phyloP scores from a whole-genome alignment of 2,329 filamentous ascomycete genomes.

The Trichoderma simmonsii region DNA sequence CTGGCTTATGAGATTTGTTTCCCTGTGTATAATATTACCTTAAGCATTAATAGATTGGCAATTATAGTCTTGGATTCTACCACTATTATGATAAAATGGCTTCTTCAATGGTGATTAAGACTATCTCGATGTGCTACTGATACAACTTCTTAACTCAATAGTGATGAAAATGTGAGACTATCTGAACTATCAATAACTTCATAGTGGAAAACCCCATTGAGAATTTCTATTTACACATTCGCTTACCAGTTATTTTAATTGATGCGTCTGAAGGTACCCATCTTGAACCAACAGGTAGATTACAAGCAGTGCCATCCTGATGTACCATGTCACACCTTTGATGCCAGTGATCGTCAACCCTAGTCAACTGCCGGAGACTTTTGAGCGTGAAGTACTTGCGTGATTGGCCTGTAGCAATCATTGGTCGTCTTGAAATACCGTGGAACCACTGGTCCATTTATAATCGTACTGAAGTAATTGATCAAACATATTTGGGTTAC shows the following conservation, averaged over 20 bases:
- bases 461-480: neutral
- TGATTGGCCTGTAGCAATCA: neutral
- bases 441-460: neutral
- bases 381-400: neutral
- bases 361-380: neutral
- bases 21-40: neutral
- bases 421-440: neutral
- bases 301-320: fast-evolving
- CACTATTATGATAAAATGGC: neutral
- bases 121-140: no score
- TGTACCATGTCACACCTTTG: fast-evolving
- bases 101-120: no score
- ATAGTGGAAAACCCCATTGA: neutral
- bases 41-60: neutral
- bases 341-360: neutral
- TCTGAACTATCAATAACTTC: fast-evolving
- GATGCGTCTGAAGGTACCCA: no score
- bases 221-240: fast-evolving
- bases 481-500: neutral
- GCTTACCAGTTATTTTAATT: no score
- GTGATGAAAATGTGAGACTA: no score
- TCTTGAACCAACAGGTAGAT: no score
- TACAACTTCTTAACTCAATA: no score
- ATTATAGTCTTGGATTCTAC: neutral
- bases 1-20: neutral